Evolutionary conservation across 805 yeast genomes (phyloP), one percentile per base, ranked within the genome.

Genomic region (Wickerhamomyces xylosicus): DNA sequence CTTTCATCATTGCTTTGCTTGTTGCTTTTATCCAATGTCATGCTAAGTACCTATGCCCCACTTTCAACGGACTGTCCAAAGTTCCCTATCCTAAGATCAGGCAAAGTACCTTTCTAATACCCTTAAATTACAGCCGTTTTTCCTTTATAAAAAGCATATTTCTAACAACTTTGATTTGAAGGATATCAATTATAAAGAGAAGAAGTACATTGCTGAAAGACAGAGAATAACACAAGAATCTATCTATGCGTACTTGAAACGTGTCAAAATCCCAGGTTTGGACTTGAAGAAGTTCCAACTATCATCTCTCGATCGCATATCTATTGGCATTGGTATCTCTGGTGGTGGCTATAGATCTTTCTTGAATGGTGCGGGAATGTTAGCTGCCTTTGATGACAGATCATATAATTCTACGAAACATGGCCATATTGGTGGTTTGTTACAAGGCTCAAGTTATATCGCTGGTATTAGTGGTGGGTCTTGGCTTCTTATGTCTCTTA

Each of bases 311-410:
- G 48, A 43, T 29, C 68, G 65, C 2, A 50, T 50, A 15, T 64
- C 68, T 36, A 63, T 81, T 33, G 87, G 76, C 3, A 47, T 72
- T 21, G 79, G 86, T 6, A 76, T 79, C 47, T 70, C 85, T 14
- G 95, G 95, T 34, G 95, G 96, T 54, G 95, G 95, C 3, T 86
- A 84, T 58, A 71, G 96, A 44, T 94, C 95, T 27, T 84, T 86
- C 85, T 61, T 86, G 34, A 62, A 69, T 41, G 95, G 95, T 2
- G 95, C 95, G 13, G 95, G 95, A 28, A 76, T 78, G 55, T 61
- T 86, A 17, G 66, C 89, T 1, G 95, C 90, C 1, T 60, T 84
- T 42, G 96, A 86, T 56, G 75, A 77, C 51, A 66, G 94, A 47
- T 79, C 92, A 2, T 59, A 52, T 8, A 71, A 69, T 40, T 69